Evolutionary conservation across 1,284 basidiomycete genomes (phyloP).

Genomic region (Cutaneotrichosporon cutaneum): DNA sequence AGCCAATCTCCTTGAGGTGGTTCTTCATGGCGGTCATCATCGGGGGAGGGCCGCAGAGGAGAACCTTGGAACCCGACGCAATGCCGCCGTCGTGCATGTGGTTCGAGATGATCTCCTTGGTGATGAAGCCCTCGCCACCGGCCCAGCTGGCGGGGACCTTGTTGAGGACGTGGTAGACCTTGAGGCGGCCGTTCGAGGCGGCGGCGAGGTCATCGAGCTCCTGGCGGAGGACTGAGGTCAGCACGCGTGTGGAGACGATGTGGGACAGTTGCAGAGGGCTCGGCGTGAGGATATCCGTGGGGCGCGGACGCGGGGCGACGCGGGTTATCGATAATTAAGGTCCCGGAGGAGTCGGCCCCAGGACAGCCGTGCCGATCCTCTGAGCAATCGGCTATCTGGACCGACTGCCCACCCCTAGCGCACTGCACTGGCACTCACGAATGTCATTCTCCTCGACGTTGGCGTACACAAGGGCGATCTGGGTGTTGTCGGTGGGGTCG

Average conservation of each 20-base stretch:
- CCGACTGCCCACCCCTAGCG: background rate
- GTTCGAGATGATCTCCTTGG: slow-evolving; percentile 87
- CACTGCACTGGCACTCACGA: slow-evolving; percentile 41
- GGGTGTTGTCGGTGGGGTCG: slow-evolving; percentile 80
- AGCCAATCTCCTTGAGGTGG: slow-evolving; percentile 80
- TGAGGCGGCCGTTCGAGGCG: slow-evolving; percentile 64
- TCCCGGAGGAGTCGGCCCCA: background rate
- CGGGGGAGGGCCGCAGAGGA: slow-evolving; percentile 90
- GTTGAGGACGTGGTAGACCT: slow-evolving; percentile 77
- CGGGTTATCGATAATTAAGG: background rate
- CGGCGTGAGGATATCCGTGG: background rate
- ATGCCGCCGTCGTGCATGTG: slow-evolving; percentile 56
- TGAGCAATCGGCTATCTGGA: background rate
- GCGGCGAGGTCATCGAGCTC: slow-evolving; percentile 72
- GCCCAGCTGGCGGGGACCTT: slow-evolving; percentile 84
- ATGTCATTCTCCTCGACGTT: slow-evolving; percentile 90
- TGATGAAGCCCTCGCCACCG: slow-evolving; percentile 87
- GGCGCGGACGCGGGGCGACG: background rate
- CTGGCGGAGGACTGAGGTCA: slow-evolving; percentile 65
- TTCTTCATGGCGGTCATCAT: slow-evolving; percentile 99
- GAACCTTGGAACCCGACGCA: slow-evolving; percentile 69
- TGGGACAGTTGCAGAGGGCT: background rate
- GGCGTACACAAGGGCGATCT: slow-evolving; percentile 87
- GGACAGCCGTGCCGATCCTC: background rate
- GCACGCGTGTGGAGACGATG: background rate